Percentiles rank a stretch among this genome's conserved stretches.
phyloP scores from a whole-genome alignment of 1,284 basidiomycete genomes.

The Ganoderma lingzhi region DNA sequence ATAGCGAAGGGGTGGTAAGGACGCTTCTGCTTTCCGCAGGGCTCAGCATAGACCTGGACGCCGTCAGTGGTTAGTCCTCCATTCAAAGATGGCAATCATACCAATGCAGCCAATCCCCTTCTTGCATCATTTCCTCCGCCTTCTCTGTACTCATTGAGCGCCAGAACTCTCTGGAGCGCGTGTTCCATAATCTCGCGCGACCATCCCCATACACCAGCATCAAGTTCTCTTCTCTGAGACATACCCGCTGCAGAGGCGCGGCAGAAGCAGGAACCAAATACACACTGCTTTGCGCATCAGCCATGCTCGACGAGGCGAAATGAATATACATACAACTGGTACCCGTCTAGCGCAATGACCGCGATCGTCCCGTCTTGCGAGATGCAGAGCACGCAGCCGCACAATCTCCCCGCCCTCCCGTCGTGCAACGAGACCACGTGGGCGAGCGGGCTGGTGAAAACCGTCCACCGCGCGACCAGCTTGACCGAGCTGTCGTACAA shows the following conservation, averaged over 20 bases:
- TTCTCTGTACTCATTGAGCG: constrained; percentile 83
- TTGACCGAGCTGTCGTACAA: constrained; percentile 58
- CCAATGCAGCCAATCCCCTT: constrained; percentile 80
- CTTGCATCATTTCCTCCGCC: constrained; percentile 75
- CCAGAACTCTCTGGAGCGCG: constrained; percentile 86
- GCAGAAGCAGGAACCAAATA: constrained; percentile 71
- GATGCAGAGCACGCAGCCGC: constrained; percentile 78
- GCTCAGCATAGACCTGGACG: constrained; percentile 16
- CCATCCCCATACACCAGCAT: constrained; percentile 82
- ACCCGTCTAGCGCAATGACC: constrained; percentile 78
- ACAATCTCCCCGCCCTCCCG: constrained; percentile 65
- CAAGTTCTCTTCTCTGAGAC: constrained; percentile 76
- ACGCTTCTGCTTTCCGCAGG: constrained; percentile 5
- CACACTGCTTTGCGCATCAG: constrained; percentile 51
- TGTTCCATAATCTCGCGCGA: constrained; percentile 89
- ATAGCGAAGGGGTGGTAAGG: background rate
- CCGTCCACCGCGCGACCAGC: constrained; percentile 70
- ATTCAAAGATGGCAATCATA: constrained; percentile 40
- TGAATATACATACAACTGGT: constrained; percentile 69
- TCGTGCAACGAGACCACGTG: constrained; percentile 66
- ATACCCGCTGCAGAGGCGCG: constrained; percentile 70
- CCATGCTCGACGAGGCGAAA: constrained; percentile 10
- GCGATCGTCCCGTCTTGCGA: constrained; percentile 86
- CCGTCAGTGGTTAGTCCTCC: background rate
- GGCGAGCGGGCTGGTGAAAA: constrained; percentile 72